A percentile compares a stretch with the other conserved stretches of the same genome.
Evolutionary conservation across 495 filamentous ascomycete genomes (phyloP).

Genomic region (Penicillium bialowiezense): DNA sequence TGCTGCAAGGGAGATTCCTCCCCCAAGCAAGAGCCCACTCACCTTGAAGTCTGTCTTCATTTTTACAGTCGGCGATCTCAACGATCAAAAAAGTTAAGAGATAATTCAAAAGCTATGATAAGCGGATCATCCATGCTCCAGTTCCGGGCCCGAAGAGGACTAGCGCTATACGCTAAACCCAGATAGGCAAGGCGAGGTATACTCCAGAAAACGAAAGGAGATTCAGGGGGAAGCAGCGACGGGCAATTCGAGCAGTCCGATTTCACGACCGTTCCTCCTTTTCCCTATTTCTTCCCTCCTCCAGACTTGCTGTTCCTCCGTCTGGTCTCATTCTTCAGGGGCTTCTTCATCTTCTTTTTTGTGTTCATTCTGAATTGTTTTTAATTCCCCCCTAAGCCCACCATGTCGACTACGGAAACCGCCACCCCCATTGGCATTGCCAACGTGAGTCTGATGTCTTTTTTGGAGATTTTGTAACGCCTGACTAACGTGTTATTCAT

Average conservation of each 20-base stretch:
- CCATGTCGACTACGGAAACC: conserved; percentile 79
- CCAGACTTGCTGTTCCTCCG: not conserved
- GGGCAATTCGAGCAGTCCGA: conserved; percentile 14
- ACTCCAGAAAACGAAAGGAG: conserved; percentile 38
- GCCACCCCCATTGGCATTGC: conserved; percentile 98
- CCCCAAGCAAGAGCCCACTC: conserved; percentile 2
- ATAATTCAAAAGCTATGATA: conserved; percentile 20
- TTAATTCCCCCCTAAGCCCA: conserved; percentile 32
- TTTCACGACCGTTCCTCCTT: conserved; percentile 10
- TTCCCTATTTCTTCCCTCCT: conserved; percentile 19
- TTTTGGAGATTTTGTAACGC: not conserved
- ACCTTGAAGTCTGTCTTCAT: conserved; percentile 99
- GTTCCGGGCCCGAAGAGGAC: conserved; percentile 10
- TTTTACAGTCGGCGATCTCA: conserved; percentile 36
- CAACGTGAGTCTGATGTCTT: conserved; percentile 61
- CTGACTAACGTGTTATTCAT: conserved; percentile 18
- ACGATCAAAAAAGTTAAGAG: conserved; percentile 24
- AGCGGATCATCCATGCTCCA: conserved; percentile 27
- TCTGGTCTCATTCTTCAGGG: conserved; percentile 5
- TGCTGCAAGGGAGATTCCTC: not conserved
- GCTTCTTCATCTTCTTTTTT: conserved; percentile 15
- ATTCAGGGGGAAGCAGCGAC: conserved; percentile 33
- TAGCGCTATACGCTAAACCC: conserved; percentile 21
- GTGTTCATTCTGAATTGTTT: conserved; percentile 15
- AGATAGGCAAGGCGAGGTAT: conserved; percentile 32